These are phyloP conservation scores for Colletotrichum spaethianum DNA, from an alignment of 2,329 filamentous ascomycete genomes.

Conservation along the genomic window DNA sequence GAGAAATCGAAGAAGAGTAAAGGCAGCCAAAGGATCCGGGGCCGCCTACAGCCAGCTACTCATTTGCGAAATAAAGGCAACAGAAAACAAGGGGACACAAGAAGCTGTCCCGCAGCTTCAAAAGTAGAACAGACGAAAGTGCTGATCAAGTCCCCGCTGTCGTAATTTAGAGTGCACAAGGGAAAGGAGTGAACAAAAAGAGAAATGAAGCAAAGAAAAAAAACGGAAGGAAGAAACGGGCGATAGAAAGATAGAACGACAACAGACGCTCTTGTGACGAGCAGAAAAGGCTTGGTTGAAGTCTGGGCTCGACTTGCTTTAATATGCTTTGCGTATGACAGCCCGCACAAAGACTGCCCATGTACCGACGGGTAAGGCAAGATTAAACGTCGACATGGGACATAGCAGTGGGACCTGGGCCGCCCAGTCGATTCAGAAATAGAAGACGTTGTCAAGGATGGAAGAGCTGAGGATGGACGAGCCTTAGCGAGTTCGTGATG, in stretches of 20 bases:
- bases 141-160: constrained; percentile 32
- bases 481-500: constrained; percentile 42
- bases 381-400: constrained; percentile 43
- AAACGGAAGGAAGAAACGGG: constrained; percentile 45
- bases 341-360: constrained; percentile 36
- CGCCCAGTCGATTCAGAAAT: constrained; percentile 36
- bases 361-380: constrained; percentile 38
- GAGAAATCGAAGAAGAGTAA: constrained; percentile 42
- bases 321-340: constrained; percentile 49
- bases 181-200: constrained; percentile 43
- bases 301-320: constrained; percentile 46
- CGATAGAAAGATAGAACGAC: constrained; percentile 38
- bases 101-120: constrained; percentile 57
- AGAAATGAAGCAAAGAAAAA: constrained; percentile 44
- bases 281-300: constrained; percentile 42
- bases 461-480: constrained; percentile 42
- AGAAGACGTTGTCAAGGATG: constrained; percentile 36
- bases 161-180: constrained; percentile 40
- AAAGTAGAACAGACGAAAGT: constrained; percentile 42
- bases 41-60: constrained; percentile 43
- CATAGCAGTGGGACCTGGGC: constrained; percentile 23
- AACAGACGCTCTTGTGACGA: constrained; percentile 33
- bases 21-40: constrained; percentile 42
- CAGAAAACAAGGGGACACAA: constrained; percentile 45
- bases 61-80: constrained; percentile 41